phyloP scores from a whole-genome alignment of 805 yeast species.

The Saccharomycopsis sp. region DNA sequence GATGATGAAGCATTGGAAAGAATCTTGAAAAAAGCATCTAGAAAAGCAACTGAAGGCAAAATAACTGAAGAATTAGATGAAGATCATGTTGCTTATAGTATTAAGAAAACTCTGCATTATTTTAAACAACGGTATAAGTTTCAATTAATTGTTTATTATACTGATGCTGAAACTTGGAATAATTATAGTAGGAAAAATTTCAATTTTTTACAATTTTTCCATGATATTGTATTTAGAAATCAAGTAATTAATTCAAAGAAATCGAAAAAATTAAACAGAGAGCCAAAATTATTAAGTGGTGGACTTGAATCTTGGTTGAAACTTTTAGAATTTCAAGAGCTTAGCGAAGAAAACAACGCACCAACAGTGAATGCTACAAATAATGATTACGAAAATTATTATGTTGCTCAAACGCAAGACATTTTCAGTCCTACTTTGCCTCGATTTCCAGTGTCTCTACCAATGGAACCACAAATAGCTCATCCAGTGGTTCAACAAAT shows the following conservation, averaged over 20 bases:
- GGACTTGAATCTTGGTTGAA: slow-evolving; percentile 20
- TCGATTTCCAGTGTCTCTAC: too few relatives aligned
- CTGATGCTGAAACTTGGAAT: slow-evolving; percentile 19
- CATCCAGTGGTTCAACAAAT: neutral
- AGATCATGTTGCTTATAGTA: slow-evolving; percentile 14
- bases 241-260: slow-evolving; percentile 7
- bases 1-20: slow-evolving; percentile 19
- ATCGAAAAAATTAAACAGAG: slow-evolving; percentile 6
- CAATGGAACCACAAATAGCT: neutral
- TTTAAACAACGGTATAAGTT: slow-evolving; percentile 21
- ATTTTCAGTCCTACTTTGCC: slow-evolving; percentile 7
- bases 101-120: slow-evolving; percentile 18
- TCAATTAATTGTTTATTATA: slow-evolving; percentile 16
- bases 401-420: slow-evolving; percentile 7
- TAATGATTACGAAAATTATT: slow-evolving; percentile 5
- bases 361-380: neutral
- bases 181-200: slow-evolving; percentile 10
- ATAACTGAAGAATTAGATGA: slow-evolving; percentile 6
- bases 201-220: slow-evolving; percentile 17
- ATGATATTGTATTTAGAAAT: slow-evolving; percentile 14
- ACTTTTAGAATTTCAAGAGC: slow-evolving; percentile 13
- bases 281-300: slow-evolving; percentile 15
- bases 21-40: slow-evolving; percentile 12
- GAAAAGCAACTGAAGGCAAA: slow-evolving; percentile 1
- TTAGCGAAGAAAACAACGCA: neutral